phyloP scores from a whole-genome alignment of 176 grass and related monocot species.

The Cenchrus purpureus region DNA sequence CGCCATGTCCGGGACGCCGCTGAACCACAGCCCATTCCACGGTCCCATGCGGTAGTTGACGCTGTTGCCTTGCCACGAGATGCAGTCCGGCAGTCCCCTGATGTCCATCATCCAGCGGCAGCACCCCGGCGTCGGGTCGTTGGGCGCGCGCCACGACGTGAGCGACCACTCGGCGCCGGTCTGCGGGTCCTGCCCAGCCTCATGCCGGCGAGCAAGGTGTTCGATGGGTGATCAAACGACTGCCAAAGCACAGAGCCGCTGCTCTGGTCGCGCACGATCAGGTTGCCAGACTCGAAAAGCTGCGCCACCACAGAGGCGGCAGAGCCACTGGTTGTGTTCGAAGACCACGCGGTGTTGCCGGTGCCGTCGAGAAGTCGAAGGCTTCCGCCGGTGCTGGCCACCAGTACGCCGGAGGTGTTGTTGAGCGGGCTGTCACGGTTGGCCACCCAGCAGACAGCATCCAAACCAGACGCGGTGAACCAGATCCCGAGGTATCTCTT shows the following conservation, averaged over 20 bases:
- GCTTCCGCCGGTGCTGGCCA: too few relatives aligned
- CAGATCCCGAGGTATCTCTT: too few relatives aligned
- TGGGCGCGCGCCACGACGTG: not conserved
- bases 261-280: too few relatives aligned
- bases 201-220: conserved; percentile 45
- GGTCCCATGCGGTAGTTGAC: not conserved
- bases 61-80: not conserved
- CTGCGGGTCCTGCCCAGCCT: conserved; percentile 28
- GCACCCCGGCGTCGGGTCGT: conserved; percentile 29
- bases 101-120: not conserved
- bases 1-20: conserved; percentile 28
- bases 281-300: too few relatives aligned
- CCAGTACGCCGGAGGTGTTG: too few relatives aligned
- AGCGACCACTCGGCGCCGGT: conserved; percentile 31
- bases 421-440: too few relatives aligned
- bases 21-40: conserved; percentile 30
- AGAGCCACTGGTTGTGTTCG: too few relatives aligned
- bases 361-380: too few relatives aligned
- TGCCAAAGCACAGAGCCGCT: conserved; percentile 29
- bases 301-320: too few relatives aligned
- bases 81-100: conserved; percentile 28
- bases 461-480: too few relatives aligned
- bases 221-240: conserved; percentile 42
- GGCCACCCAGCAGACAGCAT: too few relatives aligned
- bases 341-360: too few relatives aligned